Base-by-base conservation (phyloP, 805 yeast species). In the Yarrowia sp. region DNA sequence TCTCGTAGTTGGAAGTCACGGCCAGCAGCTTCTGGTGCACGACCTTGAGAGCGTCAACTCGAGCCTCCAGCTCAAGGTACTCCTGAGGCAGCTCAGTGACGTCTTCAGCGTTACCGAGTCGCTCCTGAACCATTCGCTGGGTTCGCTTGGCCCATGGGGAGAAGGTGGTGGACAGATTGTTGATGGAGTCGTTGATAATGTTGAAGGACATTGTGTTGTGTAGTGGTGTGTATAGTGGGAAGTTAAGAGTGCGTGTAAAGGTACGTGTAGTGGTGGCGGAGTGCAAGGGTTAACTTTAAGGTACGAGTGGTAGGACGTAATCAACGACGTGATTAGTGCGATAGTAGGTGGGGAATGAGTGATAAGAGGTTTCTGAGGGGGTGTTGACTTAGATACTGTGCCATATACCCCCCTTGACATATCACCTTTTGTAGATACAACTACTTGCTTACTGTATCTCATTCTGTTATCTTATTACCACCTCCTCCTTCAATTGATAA, bases 21-120 rank as follows among this genome's bases (percentile, higher is more conserved):
- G 82, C 75, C 39, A 85, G 76, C 66, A 86, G 75, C 71, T 82
- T 81, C 69, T 78, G 81, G 80, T 88, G 89, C 65, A 89, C 86
- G 55, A 81, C 77, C 77, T 87, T 86, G 75, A 90, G 81, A 66
- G 88, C 83, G 70, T 90, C 96, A 66, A 89, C 84, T 71, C 84
- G 86, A 68, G 81, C 79, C 76, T 90, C 96, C 69, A 90, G 82
- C 66, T 85, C 87, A 63, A 87, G 77, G 74, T 89, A 90, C 74
- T 90, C 96, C 66, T 86, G 85, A 36, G 96, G 96, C 68, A 90
- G 81, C 73, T 90, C 92, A 65, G 93, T 87, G 70, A 89, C 87
- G 73, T 90, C 96, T 63, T 87, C 90, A 42, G 86, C 89, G 69
- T 87, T 84, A 55, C 96, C 96, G 32, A 90, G 82, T 70, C 79